Conservation (phyloP, 2,329 filamentous ascomycete species). For the Zasmidium angulare region DNA sequence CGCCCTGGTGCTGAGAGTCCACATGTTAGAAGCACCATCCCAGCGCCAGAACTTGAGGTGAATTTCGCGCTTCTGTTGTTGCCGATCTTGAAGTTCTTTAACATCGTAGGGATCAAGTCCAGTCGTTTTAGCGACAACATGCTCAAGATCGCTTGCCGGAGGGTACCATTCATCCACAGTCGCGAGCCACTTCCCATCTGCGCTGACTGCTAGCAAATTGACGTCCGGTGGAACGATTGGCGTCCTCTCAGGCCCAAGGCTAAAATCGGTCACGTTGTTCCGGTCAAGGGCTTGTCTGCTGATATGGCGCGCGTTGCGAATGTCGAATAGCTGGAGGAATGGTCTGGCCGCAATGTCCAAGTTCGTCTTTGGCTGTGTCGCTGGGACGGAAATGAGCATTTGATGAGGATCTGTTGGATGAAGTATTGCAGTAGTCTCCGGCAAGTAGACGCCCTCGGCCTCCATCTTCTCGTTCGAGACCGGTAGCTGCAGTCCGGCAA, state of each 20-base stretch:
- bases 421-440: conserved; percentile 36
- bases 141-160: conserved; percentile 65
- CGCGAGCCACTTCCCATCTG: conserved; percentile 84
- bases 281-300: conserved; percentile 86
- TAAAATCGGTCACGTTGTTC: conserved; percentile 81
- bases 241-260: conserved; percentile 69
- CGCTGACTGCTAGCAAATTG: conserved; percentile 70
- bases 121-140: conserved; percentile 43
- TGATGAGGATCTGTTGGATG: conserved; percentile 43
- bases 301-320: conserved; percentile 74
- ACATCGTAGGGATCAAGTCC: conserved; percentile 30
- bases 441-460: conserved; percentile 9
- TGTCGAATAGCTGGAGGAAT: conserved; percentile 82
- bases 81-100: conserved; percentile 39
- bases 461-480: conserved; percentile 10
- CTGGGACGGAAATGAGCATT: conserved; percentile 52
- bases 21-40: conserved; percentile 55
- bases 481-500: conserved; percentile 73
- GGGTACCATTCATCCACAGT: conserved; percentile 91
- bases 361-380: conserved; percentile 46
- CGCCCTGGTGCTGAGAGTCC: conserved; percentile 78
- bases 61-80: conserved; percentile 62
- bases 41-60: conserved; percentile 89
- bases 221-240: conserved; percentile 76
- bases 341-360: conserved; percentile 45